phyloP scores from a whole-genome alignment of 2,329 filamentous ascomycete species.

The Cladosporium sp. region DNA sequence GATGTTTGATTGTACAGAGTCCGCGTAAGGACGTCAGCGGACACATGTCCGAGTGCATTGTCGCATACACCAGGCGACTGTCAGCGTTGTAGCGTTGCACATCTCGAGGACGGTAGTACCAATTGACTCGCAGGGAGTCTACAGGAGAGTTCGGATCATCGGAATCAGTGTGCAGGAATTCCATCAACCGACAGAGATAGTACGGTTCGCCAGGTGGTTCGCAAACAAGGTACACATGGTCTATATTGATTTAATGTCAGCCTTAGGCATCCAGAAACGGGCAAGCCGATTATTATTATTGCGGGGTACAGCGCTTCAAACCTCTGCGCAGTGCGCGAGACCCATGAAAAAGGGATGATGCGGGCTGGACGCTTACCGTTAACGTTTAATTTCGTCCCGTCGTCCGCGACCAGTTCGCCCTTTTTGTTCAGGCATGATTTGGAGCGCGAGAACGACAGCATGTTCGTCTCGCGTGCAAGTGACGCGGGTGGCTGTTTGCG shows the following conservation, averaged over 20 bases:
- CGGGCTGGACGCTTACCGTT: constrained; percentile 65
- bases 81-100: constrained; percentile 89
- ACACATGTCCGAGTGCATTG: constrained; percentile 97
- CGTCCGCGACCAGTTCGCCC: constrained; percentile 79
- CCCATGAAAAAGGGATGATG: constrained; percentile 4
- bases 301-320: constrained; percentile 23
- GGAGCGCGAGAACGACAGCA: constrained; percentile 80
- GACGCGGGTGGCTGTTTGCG: constrained; percentile 35
- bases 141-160: constrained; percentile 67
- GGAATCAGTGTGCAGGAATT: constrained; percentile 79
- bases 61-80: constrained; percentile 85
- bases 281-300: constrained; percentile 6
- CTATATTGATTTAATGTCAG: constrained; percentile 38
- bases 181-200: constrained; percentile 96
- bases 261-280: constrained; percentile 18
- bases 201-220: constrained; percentile 97
- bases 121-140: constrained; percentile 89
- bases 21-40: constrained; percentile 88
- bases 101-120: constrained; percentile 96
- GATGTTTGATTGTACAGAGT: constrained; percentile 86
- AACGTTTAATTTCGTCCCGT: constrained; percentile 75
- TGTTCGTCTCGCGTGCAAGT: constrained; percentile 64
- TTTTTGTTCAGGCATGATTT: constrained; percentile 63
- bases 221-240: constrained; percentile 92
- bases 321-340: constrained; percentile 13